Conservation (phyloP, 2,329 filamentous ascomycete species). For the Fusarium circinatum region DNA sequence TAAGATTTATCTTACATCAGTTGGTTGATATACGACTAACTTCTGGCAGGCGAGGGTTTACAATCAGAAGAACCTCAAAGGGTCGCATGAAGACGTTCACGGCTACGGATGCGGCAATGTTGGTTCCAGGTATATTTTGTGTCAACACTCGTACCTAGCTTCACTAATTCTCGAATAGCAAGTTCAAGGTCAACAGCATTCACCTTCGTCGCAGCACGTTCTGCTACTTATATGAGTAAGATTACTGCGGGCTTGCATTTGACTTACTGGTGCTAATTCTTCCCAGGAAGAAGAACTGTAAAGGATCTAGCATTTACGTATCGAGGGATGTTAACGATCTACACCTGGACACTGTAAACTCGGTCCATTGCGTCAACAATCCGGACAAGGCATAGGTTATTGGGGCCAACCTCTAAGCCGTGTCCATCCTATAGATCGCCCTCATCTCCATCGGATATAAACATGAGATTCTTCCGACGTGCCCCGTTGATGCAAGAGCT, state of each 20-base stretch:
- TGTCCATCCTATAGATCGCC: no score
- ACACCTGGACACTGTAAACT: neutral
- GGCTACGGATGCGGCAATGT: neutral
- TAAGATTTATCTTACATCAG: neutral
- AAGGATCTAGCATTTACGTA: neutral
- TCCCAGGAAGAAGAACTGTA: neutral
- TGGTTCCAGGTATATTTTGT: neutral
- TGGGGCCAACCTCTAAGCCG: fast-evolving
- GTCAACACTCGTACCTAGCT: fast-evolving
- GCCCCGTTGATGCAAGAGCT: no score
- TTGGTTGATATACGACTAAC: no score
- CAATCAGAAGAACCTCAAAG: neutral
- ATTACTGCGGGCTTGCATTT: fast-evolving
- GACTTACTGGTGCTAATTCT: fast-evolving
- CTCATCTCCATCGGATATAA: no score
- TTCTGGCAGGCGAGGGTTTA: neutral
- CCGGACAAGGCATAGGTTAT: neutral
- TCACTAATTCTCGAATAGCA: fast-evolving
- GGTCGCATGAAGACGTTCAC: neutral
- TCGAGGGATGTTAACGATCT: neutral
- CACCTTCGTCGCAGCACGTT: neutral
- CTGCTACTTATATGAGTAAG: neutral
- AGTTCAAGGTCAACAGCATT: neutral
- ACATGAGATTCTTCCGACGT: no score
- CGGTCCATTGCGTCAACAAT: neutral